These are phyloP conservation scores for Mesostigma viride DNA, from an alignment of 139 green algal genomes.

Conservation along the genomic window DNA sequence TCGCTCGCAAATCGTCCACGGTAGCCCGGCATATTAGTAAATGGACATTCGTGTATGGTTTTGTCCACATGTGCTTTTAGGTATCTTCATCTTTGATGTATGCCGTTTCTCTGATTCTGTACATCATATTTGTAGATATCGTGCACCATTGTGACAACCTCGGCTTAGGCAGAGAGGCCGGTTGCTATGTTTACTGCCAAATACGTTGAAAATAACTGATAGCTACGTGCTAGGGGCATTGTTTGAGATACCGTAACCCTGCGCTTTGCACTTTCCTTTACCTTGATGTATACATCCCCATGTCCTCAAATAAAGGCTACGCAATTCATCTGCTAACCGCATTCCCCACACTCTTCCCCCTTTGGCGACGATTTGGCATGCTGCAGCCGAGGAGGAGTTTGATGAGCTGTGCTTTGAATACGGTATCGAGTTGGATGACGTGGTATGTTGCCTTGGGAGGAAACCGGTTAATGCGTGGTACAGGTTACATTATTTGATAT, in stretches of 20 bases:
- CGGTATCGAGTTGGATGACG: slow-evolving; percentile 96
- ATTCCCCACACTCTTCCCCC: background rate
- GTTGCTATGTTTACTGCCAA: no score
- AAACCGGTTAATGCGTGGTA: no score
- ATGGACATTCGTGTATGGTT: background rate
- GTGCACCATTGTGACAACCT: background rate
- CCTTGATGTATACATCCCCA: no score
- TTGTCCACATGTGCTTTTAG: background rate
- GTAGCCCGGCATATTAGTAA: background rate
- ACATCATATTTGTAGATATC: background rate
- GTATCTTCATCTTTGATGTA: background rate
- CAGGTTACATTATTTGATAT: no score
- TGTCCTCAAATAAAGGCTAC: no score
- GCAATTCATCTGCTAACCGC: no score
- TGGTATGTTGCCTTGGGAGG: slow-evolving; percentile 47
- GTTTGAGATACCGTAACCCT: no score
- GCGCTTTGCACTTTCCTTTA: no score
- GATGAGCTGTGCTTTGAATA: slow-evolving; percentile 98
- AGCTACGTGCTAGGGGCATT: no score
- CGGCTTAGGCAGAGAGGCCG: background rate
- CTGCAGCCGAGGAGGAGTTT: slow-evolving; percentile 91
- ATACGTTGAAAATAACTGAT: no score
- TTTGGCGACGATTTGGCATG: background rate
- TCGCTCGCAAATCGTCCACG: background rate
- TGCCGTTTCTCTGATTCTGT: background rate